These are phyloP conservation scores for Pythium oligandrum DNA, from an alignment of 352 stramenopile genomes.

Conservation along the genomic window DNA sequence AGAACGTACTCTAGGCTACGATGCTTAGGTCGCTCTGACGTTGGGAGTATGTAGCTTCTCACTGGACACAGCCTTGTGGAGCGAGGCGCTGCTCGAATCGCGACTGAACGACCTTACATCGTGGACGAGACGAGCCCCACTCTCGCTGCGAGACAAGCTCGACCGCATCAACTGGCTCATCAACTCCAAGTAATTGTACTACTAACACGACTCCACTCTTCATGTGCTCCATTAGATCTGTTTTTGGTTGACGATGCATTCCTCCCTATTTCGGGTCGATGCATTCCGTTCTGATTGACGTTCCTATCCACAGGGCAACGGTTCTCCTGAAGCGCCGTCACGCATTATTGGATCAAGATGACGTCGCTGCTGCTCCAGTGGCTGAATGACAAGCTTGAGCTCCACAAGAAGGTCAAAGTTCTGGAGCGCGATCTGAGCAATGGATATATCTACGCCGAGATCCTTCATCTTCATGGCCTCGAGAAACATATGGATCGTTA, in stretches of 20 bases:
- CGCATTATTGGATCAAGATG: slow-evolving; percentile 21
- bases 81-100: slow-evolving; percentile 55
- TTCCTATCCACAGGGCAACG: too few species aligned
- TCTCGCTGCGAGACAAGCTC: slow-evolving; percentile 55
- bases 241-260: too few species aligned
- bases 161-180: slow-evolving; percentile 66
- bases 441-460: slow-evolving; percentile 57
- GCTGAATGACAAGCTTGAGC: slow-evolving; percentile 57
- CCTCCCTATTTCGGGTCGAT: too few species aligned
- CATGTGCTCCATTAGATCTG: too few species aligned
- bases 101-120: slow-evolving; percentile 57
- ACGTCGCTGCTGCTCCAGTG: slow-evolving; percentile 55
- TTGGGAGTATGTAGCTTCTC: slow-evolving; percentile 37
- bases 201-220: too few species aligned
- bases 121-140: slow-evolving; percentile 49
- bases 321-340: too few species aligned
- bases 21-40: not conserved
- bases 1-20: not conserved
- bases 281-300: too few species aligned
- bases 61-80: slow-evolving; percentile 67
- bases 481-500: slow-evolving; percentile 49
- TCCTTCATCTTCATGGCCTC: slow-evolving; percentile 45
- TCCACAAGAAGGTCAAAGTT: slow-evolving; percentile 38
- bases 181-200: slow-evolving; percentile 39
- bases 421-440: slow-evolving; percentile 67